Conservation (phyloP, 2,329 filamentous ascomycete species). For the Fusarium euwallaceae region DNA sequence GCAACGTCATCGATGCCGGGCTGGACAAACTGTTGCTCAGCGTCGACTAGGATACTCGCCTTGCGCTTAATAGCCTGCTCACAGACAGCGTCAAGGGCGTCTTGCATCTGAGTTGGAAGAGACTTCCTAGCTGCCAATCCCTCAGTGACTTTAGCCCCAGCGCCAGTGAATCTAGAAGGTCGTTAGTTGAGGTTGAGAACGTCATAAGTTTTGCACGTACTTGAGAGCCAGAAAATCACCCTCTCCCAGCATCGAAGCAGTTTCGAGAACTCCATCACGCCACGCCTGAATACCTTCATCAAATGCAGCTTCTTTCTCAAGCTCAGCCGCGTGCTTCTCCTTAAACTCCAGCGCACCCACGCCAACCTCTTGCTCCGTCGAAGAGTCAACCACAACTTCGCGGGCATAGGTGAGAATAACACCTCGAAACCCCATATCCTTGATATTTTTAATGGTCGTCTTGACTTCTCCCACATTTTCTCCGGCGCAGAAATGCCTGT, state of each 20-base stretch:
- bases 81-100: not conserved
- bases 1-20: slow-evolving; percentile 1
- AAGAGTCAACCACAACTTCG: not conserved
- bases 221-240: not conserved
- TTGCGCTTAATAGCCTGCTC: not conserved
- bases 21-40: not conserved
- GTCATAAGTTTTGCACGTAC: not conserved
- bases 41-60: not conserved
- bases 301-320: not conserved
- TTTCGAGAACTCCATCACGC: not conserved
- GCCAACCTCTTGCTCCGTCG: not conserved
- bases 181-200: not conserved
- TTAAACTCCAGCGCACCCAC: not conserved
- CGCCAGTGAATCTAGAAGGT: not conserved
- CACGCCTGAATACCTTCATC: not conserved
- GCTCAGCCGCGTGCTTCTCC: not conserved
- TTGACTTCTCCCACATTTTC: not conserved
- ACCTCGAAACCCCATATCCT: not conserved
- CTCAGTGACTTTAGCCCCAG: not conserved
- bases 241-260: not conserved
- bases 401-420: not conserved
- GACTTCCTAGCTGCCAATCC: not conserved
- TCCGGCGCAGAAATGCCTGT: not conserved
- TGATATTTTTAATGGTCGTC: not conserved
- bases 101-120: not conserved